Percentiles rank a stretch among this genome's conserved stretches.
Evolutionary conservation across 768 basidiomycete species (phyloP).

Genomic region (Suillus hirtellus): DNA sequence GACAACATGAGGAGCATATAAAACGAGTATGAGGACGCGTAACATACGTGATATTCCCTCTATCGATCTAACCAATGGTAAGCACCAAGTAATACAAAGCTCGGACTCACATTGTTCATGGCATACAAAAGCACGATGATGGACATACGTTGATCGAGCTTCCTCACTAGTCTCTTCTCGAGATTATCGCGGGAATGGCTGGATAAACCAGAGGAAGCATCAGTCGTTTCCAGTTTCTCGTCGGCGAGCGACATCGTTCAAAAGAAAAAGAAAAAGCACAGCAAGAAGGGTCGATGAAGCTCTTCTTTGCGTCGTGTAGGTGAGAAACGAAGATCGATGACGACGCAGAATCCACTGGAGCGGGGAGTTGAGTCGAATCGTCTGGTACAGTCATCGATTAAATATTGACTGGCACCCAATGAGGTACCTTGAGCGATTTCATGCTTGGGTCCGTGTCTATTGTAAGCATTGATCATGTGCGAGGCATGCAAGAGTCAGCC

Average conservation of each 20-base stretch:
- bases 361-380: not conserved
- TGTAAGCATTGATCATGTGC: not conserved
- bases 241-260: not conserved
- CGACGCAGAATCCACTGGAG: not conserved
- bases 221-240: not conserved
- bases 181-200: not conserved
- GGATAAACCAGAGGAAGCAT: not conserved
- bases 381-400: not conserved
- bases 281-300: not conserved
- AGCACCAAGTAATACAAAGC: not conserved
- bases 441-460: not conserved
- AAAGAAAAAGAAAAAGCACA: not conserved
- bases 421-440: not conserved
- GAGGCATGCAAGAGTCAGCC: not conserved
- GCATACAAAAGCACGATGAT: constrained; percentile 24
- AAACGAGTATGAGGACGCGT: not conserved
- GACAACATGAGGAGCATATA: not conserved
- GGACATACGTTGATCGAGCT: constrained; percentile 18
- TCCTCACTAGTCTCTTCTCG: constrained; percentile 4
- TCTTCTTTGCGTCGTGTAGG: not conserved
- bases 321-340: not conserved
- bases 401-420: not conserved
- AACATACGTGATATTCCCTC: constrained; percentile 60
- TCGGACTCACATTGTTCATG: constrained; percentile 21
- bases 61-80: constrained; percentile 46